Evolutionary conservation across 768 basidiomycete species (phyloP).

Genomic region (Serendipita vermifera): DNA sequence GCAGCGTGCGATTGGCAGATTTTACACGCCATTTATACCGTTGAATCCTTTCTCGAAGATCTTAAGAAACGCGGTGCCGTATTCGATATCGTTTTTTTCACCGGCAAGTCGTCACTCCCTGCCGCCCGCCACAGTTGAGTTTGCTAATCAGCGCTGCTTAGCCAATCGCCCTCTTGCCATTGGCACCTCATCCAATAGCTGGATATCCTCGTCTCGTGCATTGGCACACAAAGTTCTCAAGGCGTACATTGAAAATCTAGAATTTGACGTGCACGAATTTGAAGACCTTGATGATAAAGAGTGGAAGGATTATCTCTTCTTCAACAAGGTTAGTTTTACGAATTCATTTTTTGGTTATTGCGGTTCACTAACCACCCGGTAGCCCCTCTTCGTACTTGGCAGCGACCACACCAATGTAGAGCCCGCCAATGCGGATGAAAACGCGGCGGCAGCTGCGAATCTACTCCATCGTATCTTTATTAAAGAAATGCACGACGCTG

Average conservation of each 20-base stretch:
- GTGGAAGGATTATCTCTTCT: slow-evolving; percentile 36
- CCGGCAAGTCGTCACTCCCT: slow-evolving; percentile 26
- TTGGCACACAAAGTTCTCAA: slow-evolving; percentile 42
- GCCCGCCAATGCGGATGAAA: slow-evolving; percentile 11
- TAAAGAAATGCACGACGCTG: slow-evolving; percentile 34
- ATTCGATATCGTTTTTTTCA: slow-evolving; percentile 55
- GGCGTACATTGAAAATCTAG: slow-evolving; percentile 34
- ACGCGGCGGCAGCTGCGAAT: slow-evolving; percentile 21
- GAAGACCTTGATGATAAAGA: slow-evolving; percentile 30
- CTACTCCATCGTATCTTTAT: slow-evolving; percentile 40
- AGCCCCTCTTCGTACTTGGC: slow-evolving; percentile 58
- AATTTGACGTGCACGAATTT: slow-evolving; percentile 36
- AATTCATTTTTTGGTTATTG: neutral
- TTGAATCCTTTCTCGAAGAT: slow-evolving; percentile 41
- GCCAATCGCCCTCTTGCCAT: slow-evolving; percentile 7
- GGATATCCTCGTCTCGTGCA: slow-evolving; percentile 28
- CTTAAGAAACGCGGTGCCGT: slow-evolving; percentile 37
- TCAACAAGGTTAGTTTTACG: slow-evolving; percentile 28
- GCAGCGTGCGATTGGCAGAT: slow-evolving; percentile 48
- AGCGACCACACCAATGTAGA: slow-evolving; percentile 36
- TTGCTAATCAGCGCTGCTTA: neutral
- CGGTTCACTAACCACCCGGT: neutral
- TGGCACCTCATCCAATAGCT: neutral
- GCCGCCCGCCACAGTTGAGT: neutral
- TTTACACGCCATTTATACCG: slow-evolving; percentile 41